Evolutionary conservation across 306 rosid genomes (phyloP).

Genomic region (Vicia villosa): DNA sequence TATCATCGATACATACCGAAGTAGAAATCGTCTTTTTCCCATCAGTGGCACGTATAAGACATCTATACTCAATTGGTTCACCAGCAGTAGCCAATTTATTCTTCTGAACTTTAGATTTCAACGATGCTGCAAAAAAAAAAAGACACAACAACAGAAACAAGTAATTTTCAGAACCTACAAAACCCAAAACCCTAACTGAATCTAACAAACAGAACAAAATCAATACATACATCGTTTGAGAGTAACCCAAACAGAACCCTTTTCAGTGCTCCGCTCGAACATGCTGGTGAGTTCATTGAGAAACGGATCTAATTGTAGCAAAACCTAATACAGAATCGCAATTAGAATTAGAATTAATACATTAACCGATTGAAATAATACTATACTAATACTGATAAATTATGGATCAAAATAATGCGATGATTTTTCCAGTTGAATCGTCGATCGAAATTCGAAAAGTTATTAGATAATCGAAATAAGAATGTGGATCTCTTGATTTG

Average conservation of each 20-base stretch:
- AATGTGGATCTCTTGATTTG: background rate
- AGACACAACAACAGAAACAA: slow-evolving; percentile 14
- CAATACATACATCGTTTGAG: slow-evolving; percentile 77
- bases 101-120: slow-evolving; percentile 73
- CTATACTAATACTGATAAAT: background rate
- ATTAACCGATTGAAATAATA: background rate
- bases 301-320: slow-evolving; percentile 84
- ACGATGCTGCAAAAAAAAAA: slow-evolving; percentile 55
- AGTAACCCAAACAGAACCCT: slow-evolving; percentile 96
- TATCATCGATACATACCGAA: slow-evolving; percentile 56
- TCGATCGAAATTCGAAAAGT: background rate
- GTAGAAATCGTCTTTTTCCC: slow-evolving; percentile 90
- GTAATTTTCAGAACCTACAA: slow-evolving; percentile 28
- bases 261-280: slow-evolving; percentile 78
- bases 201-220: background rate
- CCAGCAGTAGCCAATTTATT: slow-evolving; percentile 74
- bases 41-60: slow-evolving; percentile 92
- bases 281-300: slow-evolving; percentile 96
- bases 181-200: background rate
- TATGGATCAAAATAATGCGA: slow-evolving; percentile 18
- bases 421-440: background rate
- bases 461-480: background rate
- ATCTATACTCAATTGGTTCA: slow-evolving; percentile 70
- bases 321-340: slow-evolving; percentile 52
- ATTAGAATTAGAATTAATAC: slow-evolving; percentile 1